phyloP scores from a whole-genome alignment of 148 eudicot genomes.

The Rhododendron molle region DNA sequence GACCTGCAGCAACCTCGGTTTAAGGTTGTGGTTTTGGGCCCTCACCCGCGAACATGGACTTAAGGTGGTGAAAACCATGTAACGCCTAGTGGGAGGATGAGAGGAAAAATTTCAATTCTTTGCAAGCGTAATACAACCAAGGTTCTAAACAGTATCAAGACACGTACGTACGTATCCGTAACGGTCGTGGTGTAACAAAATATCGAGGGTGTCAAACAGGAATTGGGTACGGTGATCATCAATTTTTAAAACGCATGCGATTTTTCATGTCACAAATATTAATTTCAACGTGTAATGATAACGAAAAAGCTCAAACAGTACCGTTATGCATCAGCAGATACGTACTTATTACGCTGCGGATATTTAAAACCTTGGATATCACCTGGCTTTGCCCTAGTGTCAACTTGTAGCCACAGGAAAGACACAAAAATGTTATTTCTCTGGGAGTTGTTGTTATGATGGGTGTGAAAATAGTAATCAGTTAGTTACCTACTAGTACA shows the following conservation, averaged over 20 bases:
- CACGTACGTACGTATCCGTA: not conserved
- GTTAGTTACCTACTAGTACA: not conserved
- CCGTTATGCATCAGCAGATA: not conserved
- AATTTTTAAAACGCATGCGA: not conserved
- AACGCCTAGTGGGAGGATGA: not conserved
- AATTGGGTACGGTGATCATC: not conserved
- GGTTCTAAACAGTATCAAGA: not conserved
- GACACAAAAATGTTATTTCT: not conserved
- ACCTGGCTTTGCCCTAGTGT: not conserved
- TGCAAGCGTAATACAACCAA: not conserved
- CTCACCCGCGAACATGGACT: no score
- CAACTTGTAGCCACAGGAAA: not conserved
- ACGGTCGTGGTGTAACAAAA: not conserved
- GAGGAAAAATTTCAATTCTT: not conserved
- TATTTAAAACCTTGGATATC: not conserved
- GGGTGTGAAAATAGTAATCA: not conserved
- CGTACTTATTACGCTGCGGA: not conserved
- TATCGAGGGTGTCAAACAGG: not conserved
- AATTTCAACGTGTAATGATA: no score
- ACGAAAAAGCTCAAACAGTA: not conserved
- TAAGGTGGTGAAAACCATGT: not conserved
- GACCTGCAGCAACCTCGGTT: no score
- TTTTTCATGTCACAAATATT: not conserved
- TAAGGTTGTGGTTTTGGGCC: no score
- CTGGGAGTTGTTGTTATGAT: not conserved